Conservation (phyloP, 1,284 basidiomycete species). For the Inonotus obliquus region DNA sequence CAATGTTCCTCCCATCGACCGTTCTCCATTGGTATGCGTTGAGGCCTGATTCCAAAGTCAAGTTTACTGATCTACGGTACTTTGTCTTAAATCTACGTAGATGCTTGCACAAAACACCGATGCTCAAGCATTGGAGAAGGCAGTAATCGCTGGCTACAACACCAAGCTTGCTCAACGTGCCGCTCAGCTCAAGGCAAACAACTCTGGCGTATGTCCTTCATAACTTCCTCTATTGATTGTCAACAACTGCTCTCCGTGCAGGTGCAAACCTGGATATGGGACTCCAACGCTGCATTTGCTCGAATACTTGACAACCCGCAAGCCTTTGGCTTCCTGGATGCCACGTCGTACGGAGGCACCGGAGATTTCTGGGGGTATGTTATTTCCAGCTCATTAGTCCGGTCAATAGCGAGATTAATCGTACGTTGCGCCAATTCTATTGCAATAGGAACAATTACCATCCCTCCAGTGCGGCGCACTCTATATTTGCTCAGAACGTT, state of each 20-base stretch:
- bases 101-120: slow-evolving; percentile 42
- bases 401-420: neutral
- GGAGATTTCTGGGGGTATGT: slow-evolving; percentile 55
- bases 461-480: slow-evolving; percentile 30
- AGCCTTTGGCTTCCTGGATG: slow-evolving; percentile 49
- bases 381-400: neutral
- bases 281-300: slow-evolving; percentile 48
- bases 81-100: slow-evolving; percentile 27
- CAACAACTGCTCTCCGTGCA: slow-evolving; percentile 20
- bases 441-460: slow-evolving; percentile 41
- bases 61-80: neutral
- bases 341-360: slow-evolving; percentile 41
- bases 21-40: slow-evolving; percentile 43
- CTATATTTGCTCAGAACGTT: slow-evolving; percentile 17
- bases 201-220: slow-evolving; percentile 37
- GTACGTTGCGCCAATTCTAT: neutral
- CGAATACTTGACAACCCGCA: slow-evolving; percentile 44
- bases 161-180: slow-evolving; percentile 39
- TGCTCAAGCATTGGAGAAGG: slow-evolving; percentile 38
- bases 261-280: slow-evolving; percentile 48
- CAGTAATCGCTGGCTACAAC: slow-evolving; percentile 50
- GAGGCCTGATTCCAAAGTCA: neutral
- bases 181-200: slow-evolving; percentile 35
- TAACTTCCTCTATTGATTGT: neutral
- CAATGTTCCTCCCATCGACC: slow-evolving; percentile 52